These are phyloP conservation scores for Galerina sulciceps DNA, from an alignment of 768 basidiomycete species.

Conservation along the genomic window DNA sequence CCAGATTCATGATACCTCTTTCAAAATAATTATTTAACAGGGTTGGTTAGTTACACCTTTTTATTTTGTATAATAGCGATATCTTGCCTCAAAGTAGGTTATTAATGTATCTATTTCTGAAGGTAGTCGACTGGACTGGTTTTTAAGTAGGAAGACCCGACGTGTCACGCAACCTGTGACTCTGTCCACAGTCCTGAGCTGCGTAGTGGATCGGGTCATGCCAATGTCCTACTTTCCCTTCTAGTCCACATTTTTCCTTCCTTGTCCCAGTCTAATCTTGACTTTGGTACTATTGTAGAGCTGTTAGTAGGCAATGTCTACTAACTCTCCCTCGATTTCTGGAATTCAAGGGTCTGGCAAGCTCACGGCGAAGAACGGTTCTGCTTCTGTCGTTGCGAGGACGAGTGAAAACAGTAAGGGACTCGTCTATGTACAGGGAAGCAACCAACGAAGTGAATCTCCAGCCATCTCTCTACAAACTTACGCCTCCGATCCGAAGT, in stretches of 20 bases:
- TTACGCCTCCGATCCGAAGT: conserved; percentile 86
- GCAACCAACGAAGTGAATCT: conserved; percentile 4
- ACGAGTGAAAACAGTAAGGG: conserved; percentile 56
- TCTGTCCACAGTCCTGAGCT: neutral
- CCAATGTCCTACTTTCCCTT: too few relatives aligned
- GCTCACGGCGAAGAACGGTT: conserved; percentile 37
- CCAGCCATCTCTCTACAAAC: conserved; percentile 55
- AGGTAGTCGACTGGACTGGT: too few relatives aligned
- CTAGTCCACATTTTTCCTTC: neutral
- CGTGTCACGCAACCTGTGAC: neutral
- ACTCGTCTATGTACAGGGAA: neutral
- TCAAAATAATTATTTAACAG: neutral
- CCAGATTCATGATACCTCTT: neutral
- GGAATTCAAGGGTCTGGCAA: conserved; percentile 36
- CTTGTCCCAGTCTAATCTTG: neutral
- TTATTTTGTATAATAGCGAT: too few relatives aligned
- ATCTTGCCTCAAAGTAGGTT: too few relatives aligned
- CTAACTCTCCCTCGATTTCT: conserved; percentile 30
- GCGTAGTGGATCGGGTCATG: neutral
- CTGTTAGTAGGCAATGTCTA: conserved; percentile 23
- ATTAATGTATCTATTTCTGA: too few relatives aligned
- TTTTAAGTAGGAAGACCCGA: neutral
- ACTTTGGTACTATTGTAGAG: neutral
- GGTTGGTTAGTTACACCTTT: too few relatives aligned
- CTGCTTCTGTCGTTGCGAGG: conserved; percentile 44